phyloP scores from a whole-genome alignment of 164 flowering plant genomes.

The Macadamia integrifolia region DNA sequence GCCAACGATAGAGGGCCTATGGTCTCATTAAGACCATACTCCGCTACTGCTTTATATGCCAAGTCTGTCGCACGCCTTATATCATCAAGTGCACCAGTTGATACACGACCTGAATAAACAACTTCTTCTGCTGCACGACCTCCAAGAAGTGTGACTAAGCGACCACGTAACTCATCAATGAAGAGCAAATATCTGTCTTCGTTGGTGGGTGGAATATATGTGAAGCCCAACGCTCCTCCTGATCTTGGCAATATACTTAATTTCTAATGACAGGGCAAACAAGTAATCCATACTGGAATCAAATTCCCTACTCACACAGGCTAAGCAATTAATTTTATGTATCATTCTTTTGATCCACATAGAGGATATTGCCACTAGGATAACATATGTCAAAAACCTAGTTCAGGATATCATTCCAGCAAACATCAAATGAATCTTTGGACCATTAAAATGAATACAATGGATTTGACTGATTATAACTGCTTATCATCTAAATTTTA shows the following conservation, averaged over 20 bases:
- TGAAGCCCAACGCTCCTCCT: conserved; percentile 96
- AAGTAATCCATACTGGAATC: background rate
- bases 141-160: conserved; percentile 97
- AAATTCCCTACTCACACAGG: background rate
- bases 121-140: conserved; percentile 99
- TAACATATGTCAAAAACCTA: background rate
- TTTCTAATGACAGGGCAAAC: conserved; percentile 47
- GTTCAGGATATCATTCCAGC: background rate
- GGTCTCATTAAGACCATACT: conserved; percentile 87
- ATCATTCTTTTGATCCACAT: background rate
- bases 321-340: background rate
- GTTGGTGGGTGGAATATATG: conserved; percentile 81
- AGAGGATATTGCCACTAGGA: background rate
- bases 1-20: conserved; percentile 86
- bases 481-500: background rate
- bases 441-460: background rate
- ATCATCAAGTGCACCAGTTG: conserved; percentile 99
- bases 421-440: too few relatives aligned
- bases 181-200: conserved; percentile 96
- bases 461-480: background rate
- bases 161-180: conserved; percentile 92
- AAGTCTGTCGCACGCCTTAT: conserved; percentile 94
- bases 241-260: conserved; percentile 96
- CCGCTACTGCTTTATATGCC: conserved; percentile 98
- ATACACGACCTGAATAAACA: conserved; percentile 87